A percentile compares a stretch with the other conserved stretches of the same genome.
These are phyloP conservation scores for Aspergillus calidoustus DNA, from an alignment of 2,329 filamentous ascomycete species.

Conservation along the genomic window DNA sequence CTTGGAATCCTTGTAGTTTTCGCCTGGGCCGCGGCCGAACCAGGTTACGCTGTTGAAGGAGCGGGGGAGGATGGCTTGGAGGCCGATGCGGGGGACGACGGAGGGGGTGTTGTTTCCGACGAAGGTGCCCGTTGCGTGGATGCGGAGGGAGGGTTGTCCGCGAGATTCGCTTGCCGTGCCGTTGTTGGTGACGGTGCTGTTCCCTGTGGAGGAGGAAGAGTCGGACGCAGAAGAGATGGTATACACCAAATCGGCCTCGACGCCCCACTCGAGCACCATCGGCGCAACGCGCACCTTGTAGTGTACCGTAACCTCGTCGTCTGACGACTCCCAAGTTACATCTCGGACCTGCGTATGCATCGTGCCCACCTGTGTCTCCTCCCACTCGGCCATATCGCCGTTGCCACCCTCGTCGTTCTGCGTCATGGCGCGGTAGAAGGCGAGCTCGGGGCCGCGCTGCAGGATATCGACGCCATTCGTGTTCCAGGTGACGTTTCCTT, in stretches of 20 bases:
- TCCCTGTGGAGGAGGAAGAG: neutral
- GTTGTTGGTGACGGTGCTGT: neutral
- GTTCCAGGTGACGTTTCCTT: conserved; percentile 8
- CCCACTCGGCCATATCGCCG: conserved; percentile 59
- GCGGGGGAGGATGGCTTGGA: conserved; percentile 59
- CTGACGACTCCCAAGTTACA: conserved; percentile 30
- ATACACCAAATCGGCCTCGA: conserved; percentile 56
- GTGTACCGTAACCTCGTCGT: conserved; percentile 39
- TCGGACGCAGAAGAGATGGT: conserved; percentile 49
- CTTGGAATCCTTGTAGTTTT: conserved; percentile 71
- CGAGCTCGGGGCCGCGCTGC: conserved; percentile 34
- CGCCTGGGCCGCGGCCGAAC: conserved; percentile 68
- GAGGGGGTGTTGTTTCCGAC: conserved; percentile 41
- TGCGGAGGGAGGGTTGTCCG: conserved; percentile 29
- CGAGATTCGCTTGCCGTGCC: neutral
- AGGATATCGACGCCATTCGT: conserved; percentile 6
- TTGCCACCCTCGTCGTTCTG: conserved; percentile 66
- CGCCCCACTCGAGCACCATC: conserved; percentile 65
- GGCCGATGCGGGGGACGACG: conserved; percentile 63
- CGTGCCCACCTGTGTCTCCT: conserved; percentile 45
- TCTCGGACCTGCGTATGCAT: conserved; percentile 45
- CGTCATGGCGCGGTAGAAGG: conserved; percentile 67
- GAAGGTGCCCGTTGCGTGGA: conserved; percentile 53
- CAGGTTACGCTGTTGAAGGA: conserved; percentile 58
- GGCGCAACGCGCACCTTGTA: conserved; percentile 60